Evolutionary conservation across 1,284 basidiomycete species (phyloP).

Genomic region (Cutaneotrichosporon curvatum): DNA sequence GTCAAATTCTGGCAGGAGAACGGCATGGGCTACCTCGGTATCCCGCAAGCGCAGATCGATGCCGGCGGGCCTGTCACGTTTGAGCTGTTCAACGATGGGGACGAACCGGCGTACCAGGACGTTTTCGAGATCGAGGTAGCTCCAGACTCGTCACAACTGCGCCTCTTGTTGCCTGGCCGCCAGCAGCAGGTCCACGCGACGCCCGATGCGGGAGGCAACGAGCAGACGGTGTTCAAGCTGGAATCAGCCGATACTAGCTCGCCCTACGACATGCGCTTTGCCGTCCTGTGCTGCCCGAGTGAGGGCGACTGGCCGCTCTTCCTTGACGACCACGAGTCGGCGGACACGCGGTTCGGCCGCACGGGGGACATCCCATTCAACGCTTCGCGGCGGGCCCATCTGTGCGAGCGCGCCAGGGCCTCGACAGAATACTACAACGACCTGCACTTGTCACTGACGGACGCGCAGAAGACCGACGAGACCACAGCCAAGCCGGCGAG

Average conservation of each 20-base stretch:
- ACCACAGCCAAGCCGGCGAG: background rate
- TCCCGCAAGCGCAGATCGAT: conserved; percentile 9
- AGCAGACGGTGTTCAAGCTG: conserved; percentile 7
- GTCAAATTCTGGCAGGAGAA: conserved; percentile 33
- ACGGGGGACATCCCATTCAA: conserved; percentile 43
- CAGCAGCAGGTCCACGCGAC: conserved; percentile 21
- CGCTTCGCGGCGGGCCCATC: conserved; percentile 32
- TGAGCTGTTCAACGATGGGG: conserved; percentile 21
- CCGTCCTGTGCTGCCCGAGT: conserved; percentile 41
- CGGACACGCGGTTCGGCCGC: conserved; percentile 39
- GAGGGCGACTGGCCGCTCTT: conserved; percentile 44
- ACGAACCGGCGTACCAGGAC: conserved; percentile 10
- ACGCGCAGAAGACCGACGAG: background rate
- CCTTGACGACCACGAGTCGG: conserved; percentile 41
- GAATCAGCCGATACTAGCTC: no score
- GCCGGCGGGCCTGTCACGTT: conserved; percentile 22
- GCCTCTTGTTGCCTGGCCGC: conserved; percentile 29
- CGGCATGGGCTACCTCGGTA: conserved; percentile 34
- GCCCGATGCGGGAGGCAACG: background rate
- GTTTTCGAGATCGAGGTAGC: conserved; percentile 37
- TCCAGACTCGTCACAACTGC: conserved; percentile 28
- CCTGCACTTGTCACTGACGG: conserved; percentile 1
- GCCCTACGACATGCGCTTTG: conserved; percentile 36
- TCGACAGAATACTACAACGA: conserved; percentile 21
- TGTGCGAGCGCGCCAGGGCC: conserved; percentile 33